Evolutionary conservation across 805 yeast species (phyloP), one percentile per base, ranked within the genome.

Genomic region (Blastobotrys peoriensis): DNA sequence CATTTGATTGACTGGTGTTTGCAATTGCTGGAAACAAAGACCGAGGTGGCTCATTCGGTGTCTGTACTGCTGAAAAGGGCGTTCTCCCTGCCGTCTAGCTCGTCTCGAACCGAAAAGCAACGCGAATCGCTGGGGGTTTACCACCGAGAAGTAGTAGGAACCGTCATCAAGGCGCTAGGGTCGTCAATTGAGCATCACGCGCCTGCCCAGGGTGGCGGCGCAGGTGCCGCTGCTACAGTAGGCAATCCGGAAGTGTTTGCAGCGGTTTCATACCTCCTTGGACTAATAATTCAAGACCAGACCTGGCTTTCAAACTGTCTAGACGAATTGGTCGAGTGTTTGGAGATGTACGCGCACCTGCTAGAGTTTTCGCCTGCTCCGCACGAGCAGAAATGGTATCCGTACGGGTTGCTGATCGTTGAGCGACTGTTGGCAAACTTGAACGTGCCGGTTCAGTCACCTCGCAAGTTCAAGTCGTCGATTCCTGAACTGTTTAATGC

Each of bases 361-460:
- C 33, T 59, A 13, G 30, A 25, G 30, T 8, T 13, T 25, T 25
- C 30, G 10, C 13, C 30, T 8, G 8, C 30, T 25, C 10, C 13
- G 1, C n/a, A 22, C 13, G 39, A 36, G 1, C 20, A 42, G 34
- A 67, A 70, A 13, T 86, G 86, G 82, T 77, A 78, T 54, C 74
- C 82, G 0, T 69, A 74, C 45, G 76, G 79, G 0, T 58, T 86
- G 28, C 61, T 70, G 20, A 70, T 80, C 3, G 67, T 78, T 38
- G 85, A 79, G 44, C 75, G 73, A 28, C 61, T 80, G 2, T 54
- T 84, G 36, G 67, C 79, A 1, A 73, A 69, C 35, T 66, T 76
- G 2, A 70, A 69, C 27, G 63, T 78, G 3, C 86, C 87, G 0
- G 54, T 53, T 1, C 60, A 69, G 4, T 75, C 71, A 46, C 50